Evolutionary conservation across 306 rosid genomes (phyloP), one percentile per base, ranked within the genome.

Genomic region (Pyrus pyrifolia): DNA sequence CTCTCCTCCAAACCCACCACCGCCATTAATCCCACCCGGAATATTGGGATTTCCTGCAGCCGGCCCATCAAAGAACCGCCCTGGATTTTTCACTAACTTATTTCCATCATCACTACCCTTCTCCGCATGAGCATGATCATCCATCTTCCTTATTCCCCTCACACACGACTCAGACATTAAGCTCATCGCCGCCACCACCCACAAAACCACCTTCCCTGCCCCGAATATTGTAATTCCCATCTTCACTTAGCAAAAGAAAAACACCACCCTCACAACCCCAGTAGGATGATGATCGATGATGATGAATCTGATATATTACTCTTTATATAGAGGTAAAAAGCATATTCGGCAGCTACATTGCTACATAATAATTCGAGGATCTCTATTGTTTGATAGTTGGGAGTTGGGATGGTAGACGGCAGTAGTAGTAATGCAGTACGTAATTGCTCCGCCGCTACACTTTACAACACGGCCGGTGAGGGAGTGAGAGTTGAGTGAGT

Each of bases 121-220:
- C 78, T 67, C 52, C 79, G 17, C 38, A 12, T 27, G 21, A 27
- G 29, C 35, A 12, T 6, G 21, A 61, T 61, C 66, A 57, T 84
- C 82, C 55, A 87, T 40, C 44, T 67, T 61, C 85, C 90, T 84
- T 30, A 64, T 64, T 62, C 84, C 88, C 63, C 79, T 81, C 22
- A 81, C 85, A 11, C 76, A 19, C 2, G 42, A 8, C 23, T 71
- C 59, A 53, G 68, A 74, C 63, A 64, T 64, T 18, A 64, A 30
- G 3, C 81, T 81, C 30, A 35, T 27, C 46, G 78, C 77, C 58
- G 81, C 78, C 66, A 79, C 86, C 57, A 80, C 18, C 73, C 87
- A 84, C 3, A 85, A 44, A 65, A 67, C 21, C 12, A 58, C 17
- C 64, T 4, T 59, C 64, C 40, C 63, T 80, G 78, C 76, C 2